Conservation (phyloP, 176 grass and related monocot genomes). For the sorghum (Sorghum bicolor) region DNA sequence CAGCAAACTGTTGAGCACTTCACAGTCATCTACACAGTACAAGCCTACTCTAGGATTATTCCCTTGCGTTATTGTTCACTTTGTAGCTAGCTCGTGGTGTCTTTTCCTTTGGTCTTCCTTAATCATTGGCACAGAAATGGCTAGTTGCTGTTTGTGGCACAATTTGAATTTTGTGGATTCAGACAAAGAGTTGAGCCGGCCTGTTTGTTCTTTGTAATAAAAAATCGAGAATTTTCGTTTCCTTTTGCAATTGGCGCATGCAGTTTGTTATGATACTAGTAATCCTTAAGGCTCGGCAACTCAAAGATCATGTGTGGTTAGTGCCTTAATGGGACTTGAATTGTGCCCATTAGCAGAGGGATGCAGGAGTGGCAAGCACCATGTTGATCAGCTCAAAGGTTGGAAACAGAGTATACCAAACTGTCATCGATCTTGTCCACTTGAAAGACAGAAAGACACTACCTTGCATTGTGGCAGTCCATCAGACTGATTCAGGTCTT, state of each 20-base stretch:
- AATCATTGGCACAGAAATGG: background rate
- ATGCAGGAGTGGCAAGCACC: background rate
- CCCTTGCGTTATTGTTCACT: background rate
- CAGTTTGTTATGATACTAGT: background rate
- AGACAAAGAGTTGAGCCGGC: background rate
- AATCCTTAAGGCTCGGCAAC: background rate
- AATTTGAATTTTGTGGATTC: background rate
- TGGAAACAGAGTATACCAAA: conserved; percentile 3
- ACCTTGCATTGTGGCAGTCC: background rate
- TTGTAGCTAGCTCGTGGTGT: conserved; percentile 14
- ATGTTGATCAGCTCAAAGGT: background rate
- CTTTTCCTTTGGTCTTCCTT: conserved; percentile 3
- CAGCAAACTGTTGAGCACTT: background rate
- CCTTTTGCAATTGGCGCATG: background rate
- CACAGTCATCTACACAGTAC: background rate
- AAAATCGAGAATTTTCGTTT: background rate
- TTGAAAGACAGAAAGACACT: background rate
- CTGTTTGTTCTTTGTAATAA: background rate
- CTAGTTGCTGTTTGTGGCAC: background rate
- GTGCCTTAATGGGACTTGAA: too few species aligned
- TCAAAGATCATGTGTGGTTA: too few species aligned
- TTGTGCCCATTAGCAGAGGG: too few species aligned
- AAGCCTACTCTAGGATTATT: background rate
- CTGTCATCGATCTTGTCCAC: conserved; percentile 4
- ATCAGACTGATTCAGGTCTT: conserved; percentile 1